Conservation (phyloP, 2,329 filamentous ascomycete genomes). For the Madurella mycetomatis region DNA sequence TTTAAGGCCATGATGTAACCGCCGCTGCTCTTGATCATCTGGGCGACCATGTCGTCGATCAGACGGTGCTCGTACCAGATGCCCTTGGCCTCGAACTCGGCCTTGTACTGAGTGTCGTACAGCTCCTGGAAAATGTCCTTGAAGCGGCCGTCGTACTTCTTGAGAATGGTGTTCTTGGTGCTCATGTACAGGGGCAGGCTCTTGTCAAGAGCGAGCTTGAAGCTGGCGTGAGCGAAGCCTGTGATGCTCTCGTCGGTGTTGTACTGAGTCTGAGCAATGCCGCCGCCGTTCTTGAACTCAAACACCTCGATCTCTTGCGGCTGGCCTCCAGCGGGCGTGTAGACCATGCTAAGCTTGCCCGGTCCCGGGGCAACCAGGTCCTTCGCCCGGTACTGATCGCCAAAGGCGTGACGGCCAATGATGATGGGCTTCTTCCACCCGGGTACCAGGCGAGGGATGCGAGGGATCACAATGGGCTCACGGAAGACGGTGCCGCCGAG, state of each 20-base stretch:
- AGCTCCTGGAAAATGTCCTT: constrained; percentile 99
- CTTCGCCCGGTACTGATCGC: constrained; percentile 97
- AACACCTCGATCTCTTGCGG: constrained; percentile 85
- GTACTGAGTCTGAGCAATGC: constrained; percentile 92
- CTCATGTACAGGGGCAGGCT: constrained; percentile 96
- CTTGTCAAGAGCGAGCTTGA: constrained; percentile 91
- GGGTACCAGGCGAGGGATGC: constrained; percentile 86
- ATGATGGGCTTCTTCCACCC: constrained; percentile 99
- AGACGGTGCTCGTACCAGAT: constrained; percentile 99
- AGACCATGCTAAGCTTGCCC: constrained; percentile 92
- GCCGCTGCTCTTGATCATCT: constrained; percentile 99
- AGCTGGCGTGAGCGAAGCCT: constrained; percentile 92
- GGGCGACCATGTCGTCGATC: constrained; percentile 99
- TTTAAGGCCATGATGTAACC: constrained; percentile 98
- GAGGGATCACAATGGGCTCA: constrained; percentile 94
- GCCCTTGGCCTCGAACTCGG: constrained; percentile 80
- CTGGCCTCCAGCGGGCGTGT: constrained; percentile 77
- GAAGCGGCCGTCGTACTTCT: constrained; percentile 97
- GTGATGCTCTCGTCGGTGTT: constrained; percentile 95
- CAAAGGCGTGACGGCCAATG: constrained; percentile 96
- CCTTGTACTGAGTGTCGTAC: constrained; percentile 82
- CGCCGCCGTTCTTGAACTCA: constrained; percentile 80
- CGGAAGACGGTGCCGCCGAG: constrained; percentile 96
- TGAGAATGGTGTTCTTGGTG: constrained; percentile 99
- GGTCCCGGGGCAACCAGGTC: constrained; percentile 78